Percentiles rank a stretch among this genome's conserved stretches.
Conservation (phyloP, 768 basidiomycete species). For the Kwoniella sp. region DNA sequence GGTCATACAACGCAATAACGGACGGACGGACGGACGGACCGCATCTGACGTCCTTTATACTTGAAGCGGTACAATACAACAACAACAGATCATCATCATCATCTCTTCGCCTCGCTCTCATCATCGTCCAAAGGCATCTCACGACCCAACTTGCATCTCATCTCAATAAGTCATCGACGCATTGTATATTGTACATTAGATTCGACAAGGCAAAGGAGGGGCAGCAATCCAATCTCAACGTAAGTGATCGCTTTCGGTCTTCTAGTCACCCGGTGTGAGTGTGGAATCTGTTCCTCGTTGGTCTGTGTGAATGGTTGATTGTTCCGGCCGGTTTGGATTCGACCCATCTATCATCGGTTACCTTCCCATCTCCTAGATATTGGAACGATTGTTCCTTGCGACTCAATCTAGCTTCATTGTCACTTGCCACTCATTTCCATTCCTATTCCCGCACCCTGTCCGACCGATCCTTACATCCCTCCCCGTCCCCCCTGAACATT, state of each 20-base stretch:
- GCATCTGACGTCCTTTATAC: neutral
- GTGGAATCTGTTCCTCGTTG: too few species aligned
- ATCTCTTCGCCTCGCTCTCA: too few species aligned
- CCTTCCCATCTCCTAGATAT: neutral
- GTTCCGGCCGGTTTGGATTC: neutral
- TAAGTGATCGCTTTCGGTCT: neutral
- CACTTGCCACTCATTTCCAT: neutral
- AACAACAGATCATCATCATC: neutral
- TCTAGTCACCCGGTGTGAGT: neutral
- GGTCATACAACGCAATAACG: neutral
- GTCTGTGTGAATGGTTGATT: neutral
- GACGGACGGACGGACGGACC: conserved; percentile 1
- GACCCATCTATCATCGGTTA: neutral
- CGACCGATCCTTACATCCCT: neutral
- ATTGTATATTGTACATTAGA: too few species aligned
- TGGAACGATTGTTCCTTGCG: neutral
- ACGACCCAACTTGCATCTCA: too few species aligned
- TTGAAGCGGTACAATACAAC: too few species aligned
- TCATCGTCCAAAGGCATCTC: neutral
- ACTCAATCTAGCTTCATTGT: neutral
- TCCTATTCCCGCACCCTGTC: neutral
- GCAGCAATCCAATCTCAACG: neutral
- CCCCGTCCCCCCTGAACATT: neutral
- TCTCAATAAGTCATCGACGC: too few species aligned
- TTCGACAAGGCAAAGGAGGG: too few species aligned